Evolutionary conservation across 1,139 yeast genomes (phyloP).

Genomic region (Pichia sp.): DNA sequence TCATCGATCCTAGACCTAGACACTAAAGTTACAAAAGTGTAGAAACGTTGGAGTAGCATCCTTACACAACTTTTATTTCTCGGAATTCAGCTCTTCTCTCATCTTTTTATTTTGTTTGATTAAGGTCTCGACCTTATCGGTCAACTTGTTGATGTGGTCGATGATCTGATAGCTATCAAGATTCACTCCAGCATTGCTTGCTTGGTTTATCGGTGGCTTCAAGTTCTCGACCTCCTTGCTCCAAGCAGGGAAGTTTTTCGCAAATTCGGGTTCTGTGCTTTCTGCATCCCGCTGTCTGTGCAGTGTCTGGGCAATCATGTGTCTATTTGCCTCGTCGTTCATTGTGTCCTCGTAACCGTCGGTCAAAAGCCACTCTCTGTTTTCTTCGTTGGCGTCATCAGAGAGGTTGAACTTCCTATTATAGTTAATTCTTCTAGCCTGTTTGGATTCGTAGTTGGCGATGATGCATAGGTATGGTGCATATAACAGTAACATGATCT

Average conservation of each 20-base stretch:
- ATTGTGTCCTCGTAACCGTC: constrained; percentile 63
- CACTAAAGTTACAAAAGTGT: not conserved
- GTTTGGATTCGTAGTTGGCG: constrained; percentile 58
- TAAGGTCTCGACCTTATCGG: constrained; percentile 40
- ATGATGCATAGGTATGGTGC: constrained; percentile 61
- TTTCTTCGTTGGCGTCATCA: constrained; percentile 78
- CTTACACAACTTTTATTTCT: not conserved
- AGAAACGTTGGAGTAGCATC: too few species aligned
- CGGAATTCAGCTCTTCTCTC: constrained; percentile 21
- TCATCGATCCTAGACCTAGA: too few species aligned
- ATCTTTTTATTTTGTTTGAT: constrained; percentile 42
- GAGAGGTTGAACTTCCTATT: constrained; percentile 61
- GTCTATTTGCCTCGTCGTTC: constrained; percentile 31
- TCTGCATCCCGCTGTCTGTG: constrained; percentile 62
- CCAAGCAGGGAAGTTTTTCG: constrained; percentile 48
- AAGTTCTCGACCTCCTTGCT: constrained; percentile 41
- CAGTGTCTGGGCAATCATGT: constrained; percentile 33
- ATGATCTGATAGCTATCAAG: constrained; percentile 64
- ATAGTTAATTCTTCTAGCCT: constrained; percentile 66
- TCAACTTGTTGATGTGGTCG: constrained; percentile 44
- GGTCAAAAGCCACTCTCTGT: constrained; percentile 77
- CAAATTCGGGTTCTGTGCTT: constrained; percentile 65
- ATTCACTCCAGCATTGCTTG: constrained; percentile 53
- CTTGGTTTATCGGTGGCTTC: constrained; percentile 56
- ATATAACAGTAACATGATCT: constrained; percentile 61